A percentile compares a stretch with the other conserved stretches of the same genome.
These are phyloP conservation scores for Leersia perrieri DNA, from an alignment of 176 grass and related monocot genomes.

Conservation along the genomic window DNA sequence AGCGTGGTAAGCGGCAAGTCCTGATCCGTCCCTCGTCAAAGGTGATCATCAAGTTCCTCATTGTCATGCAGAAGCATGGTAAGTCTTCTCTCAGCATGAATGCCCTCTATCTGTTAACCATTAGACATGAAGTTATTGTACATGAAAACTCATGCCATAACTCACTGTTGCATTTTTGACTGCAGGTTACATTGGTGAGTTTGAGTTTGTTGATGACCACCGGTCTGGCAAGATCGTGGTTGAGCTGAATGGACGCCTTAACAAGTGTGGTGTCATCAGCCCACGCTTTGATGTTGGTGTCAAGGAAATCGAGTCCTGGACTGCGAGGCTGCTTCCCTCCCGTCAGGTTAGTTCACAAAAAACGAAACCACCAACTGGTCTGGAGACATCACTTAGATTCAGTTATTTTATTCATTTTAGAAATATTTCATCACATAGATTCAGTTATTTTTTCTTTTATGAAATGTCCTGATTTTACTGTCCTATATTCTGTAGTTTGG, in stretches of 20 bases:
- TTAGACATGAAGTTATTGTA: neutral
- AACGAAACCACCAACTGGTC: neutral
- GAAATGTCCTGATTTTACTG: neutral
- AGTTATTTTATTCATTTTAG: neutral
- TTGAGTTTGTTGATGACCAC: conserved; percentile 47
- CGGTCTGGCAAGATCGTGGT: conserved; percentile 47
- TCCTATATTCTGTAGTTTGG: conserved; percentile 45
- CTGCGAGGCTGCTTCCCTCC: conserved; percentile 42
- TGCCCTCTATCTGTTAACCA: neutral
- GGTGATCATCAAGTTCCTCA: conserved; percentile 48
- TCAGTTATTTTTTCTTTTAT: neutral
- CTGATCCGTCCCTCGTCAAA: conserved; percentile 44
- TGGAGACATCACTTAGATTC: neutral
- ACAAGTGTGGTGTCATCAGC: conserved; percentile 52
- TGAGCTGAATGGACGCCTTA: conserved; percentile 41
- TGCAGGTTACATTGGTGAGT: conserved; percentile 42
- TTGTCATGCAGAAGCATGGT: conserved; percentile 55
- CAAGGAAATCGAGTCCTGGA: conserved; percentile 45
- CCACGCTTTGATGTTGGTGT: conserved; percentile 49
- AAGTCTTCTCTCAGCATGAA: neutral
- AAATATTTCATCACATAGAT: neutral
- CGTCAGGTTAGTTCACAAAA: conserved; percentile 31
- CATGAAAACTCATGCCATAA: neutral
- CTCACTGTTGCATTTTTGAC: neutral
- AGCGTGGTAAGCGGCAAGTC: conserved; percentile 47